Evolutionary conservation across 1,284 basidiomycete genomes (phyloP), one percentile per base, ranked within the genome.

Genomic region (Exobasidium cylindrosporum): DNA sequence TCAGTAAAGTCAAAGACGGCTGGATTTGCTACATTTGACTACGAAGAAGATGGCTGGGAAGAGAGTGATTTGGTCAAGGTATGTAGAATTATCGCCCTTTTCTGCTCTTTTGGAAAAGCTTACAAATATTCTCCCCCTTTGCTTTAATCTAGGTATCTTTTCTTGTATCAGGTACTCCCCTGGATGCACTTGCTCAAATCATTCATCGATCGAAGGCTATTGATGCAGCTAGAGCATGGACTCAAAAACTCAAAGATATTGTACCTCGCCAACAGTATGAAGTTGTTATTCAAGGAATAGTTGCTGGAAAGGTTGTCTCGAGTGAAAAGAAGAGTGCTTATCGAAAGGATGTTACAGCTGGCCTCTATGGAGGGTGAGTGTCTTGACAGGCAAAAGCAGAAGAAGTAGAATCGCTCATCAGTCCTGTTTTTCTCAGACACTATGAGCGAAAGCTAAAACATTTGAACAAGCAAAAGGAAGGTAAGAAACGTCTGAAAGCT

Each of bases 281-380:
- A 80, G 88, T 97, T 13, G 72, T 62, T 49, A 80, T 83, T 54
- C 81, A 83, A 56, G 82, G 81, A 23, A 75, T 86, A 1, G 84
- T 97, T 21, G 93, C 93, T 5, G 87, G 85, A 69, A 92, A 89
- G 70, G 86, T 97, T 59, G 86, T 97, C 55, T 91, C 95, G 3
- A 85, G 94, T 54, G 93, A 96, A 80, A 94, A 82, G 70, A 73
- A 69, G 61, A 68, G 64, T 26, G 70, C 74, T 30, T 76, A 70
- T 49, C 35, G 69, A 3, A 70, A 95, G 61, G 95, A 98, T 73
- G 95, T 98, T 26, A 96, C 93, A 0, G 92, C 92, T 14, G 93
- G 93, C 0, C 82, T 97, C 47, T 96, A 96, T 74, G 92, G 92
- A 79, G 92, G n/a, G n/a, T n/a, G n/a, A n/a, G n/a, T n/a, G 92